Conservation (phyloP, 192 early-diverging fungal genomes). For the Coemansia sp. region DNA sequence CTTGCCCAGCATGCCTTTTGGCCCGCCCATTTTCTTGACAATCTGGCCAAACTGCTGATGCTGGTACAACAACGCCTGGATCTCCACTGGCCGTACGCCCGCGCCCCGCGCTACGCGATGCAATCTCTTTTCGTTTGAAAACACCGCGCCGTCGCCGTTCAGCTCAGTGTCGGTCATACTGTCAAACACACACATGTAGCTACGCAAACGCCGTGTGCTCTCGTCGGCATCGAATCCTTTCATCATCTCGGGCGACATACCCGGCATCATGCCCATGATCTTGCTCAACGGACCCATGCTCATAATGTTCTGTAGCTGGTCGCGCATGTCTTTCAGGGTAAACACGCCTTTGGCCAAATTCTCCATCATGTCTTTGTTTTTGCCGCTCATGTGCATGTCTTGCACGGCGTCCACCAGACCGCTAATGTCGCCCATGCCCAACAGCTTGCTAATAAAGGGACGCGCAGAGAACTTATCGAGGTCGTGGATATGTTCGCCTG, state of each 20-base stretch:
- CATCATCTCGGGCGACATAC: slow-evolving; percentile 64
- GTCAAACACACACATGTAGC: slow-evolving; percentile 91
- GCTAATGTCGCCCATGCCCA: slow-evolving; percentile 90
- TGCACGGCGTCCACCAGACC: slow-evolving; percentile 87
- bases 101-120: slow-evolving; percentile 80
- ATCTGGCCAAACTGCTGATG: slow-evolving; percentile 78
- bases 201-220: slow-evolving; percentile 60
- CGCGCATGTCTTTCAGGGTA: slow-evolving; percentile 91
- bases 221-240: slow-evolving; percentile 61
- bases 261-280: slow-evolving; percentile 85
- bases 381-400: slow-evolving; percentile 76
- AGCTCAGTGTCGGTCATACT: slow-evolving; percentile 92
- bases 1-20: slow-evolving; percentile 75
- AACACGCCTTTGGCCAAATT: slow-evolving; percentile 85
- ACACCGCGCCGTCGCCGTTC: slow-evolving; percentile 83
- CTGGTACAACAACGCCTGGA: slow-evolving; percentile 80
- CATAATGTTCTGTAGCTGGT: slow-evolving; percentile 85
- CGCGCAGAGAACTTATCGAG: slow-evolving; percentile 85
- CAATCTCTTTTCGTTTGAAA: slow-evolving; percentile 71
- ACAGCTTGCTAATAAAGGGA: slow-evolving; percentile 90
- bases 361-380: slow-evolving; percentile 86
- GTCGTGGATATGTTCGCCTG: slow-evolving; percentile 96
- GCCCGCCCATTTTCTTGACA: slow-evolving; percentile 92
- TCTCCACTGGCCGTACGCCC: slow-evolving; percentile 77
- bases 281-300: slow-evolving; percentile 93